These are phyloP conservation scores for Candida sp. DNA, from an alignment of 1,139 yeast genomes.

Conservation along the genomic window DNA sequence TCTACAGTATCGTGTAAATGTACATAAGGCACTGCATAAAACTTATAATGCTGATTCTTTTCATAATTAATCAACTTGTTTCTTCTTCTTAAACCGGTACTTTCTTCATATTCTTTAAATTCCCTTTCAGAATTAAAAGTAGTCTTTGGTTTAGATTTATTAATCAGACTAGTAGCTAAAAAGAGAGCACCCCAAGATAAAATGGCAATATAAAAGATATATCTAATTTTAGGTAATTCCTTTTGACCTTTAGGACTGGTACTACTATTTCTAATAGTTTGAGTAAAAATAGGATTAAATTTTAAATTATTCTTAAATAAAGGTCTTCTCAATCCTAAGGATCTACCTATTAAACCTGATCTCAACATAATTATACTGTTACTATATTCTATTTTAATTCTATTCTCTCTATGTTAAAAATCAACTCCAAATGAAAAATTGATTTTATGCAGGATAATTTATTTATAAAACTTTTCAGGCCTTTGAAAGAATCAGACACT, in stretches of 20 bases:
- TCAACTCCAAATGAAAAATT: too few relatives aligned
- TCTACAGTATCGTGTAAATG: conserved; percentile 17
- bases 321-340: too few relatives aligned
- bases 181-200: conserved; percentile 52
- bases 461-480: too few relatives aligned
- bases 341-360: too few relatives aligned
- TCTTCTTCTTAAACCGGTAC: conserved; percentile 55
- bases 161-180: conserved; percentile 52
- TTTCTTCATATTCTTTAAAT: conserved; percentile 47
- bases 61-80: conserved; percentile 35
- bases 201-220: conserved; percentile 47
- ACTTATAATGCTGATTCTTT: conserved; percentile 26
- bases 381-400: too few relatives aligned
- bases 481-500: too few relatives aligned
- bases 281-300: too few relatives aligned
- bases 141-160: conserved; percentile 44
- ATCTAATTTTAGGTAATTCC: conserved; percentile 42
- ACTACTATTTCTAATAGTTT: neutral
- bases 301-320: too few relatives aligned
- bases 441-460: too few relatives aligned
- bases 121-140: conserved; percentile 56
- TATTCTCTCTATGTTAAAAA: too few relatives aligned
- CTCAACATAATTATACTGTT: too few relatives aligned
- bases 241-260: neutral
- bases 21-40: conserved; percentile 44